A percentile compares a stretch with the other conserved stretches of the same genome.
phyloP scores from a whole-genome alignment of 768 basidiomycete species.

The Tricholoma hemisulphureum region DNA sequence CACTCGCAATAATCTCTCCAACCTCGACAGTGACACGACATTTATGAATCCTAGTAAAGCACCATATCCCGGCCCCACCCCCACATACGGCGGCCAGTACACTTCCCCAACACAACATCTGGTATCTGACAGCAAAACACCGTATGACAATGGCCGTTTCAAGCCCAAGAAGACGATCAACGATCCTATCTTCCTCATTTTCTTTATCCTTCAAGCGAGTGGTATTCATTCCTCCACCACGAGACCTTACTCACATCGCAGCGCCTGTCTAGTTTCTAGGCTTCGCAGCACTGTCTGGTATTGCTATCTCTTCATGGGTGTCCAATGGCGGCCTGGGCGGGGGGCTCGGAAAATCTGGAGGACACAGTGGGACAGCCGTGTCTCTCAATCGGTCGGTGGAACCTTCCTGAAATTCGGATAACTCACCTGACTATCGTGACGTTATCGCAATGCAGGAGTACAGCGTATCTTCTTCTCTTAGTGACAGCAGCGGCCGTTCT shows the following conservation, averaged over 20 bases:
- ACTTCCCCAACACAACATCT: conserved; percentile 23
- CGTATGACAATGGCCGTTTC: conserved; percentile 63
- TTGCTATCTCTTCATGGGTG: conserved; percentile 63
- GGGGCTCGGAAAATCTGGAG: conserved; percentile 62
- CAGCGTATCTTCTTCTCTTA: conserved; percentile 73
- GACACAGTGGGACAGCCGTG: conserved; percentile 51
- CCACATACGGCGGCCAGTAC: conserved; percentile 31
- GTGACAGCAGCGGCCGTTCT: conserved; percentile 67
- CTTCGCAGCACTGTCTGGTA: conserved; percentile 64
- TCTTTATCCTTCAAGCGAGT: conserved; percentile 70
- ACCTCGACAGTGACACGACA: background rate
- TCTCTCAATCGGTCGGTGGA: conserved; percentile 63
- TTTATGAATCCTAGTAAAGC: background rate
- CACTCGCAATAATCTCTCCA: no score
- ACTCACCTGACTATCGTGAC: background rate
- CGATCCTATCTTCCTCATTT: conserved; percentile 66
- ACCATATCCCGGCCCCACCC: conserved; percentile 42
- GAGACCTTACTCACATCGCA: background rate
- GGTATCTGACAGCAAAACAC: conserved; percentile 43
- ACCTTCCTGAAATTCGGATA: background rate
- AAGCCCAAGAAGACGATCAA: conserved; percentile 68
- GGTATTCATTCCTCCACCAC: background rate
- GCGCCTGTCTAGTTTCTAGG: conserved; percentile 52
- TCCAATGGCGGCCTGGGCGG: conserved; percentile 68
- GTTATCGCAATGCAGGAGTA: conserved; percentile 47